Evolutionary conservation across 768 basidiomycete species (phyloP), one percentile per base, ranked within the genome.

Genomic region (Neoboletus subvelutipes): DNA sequence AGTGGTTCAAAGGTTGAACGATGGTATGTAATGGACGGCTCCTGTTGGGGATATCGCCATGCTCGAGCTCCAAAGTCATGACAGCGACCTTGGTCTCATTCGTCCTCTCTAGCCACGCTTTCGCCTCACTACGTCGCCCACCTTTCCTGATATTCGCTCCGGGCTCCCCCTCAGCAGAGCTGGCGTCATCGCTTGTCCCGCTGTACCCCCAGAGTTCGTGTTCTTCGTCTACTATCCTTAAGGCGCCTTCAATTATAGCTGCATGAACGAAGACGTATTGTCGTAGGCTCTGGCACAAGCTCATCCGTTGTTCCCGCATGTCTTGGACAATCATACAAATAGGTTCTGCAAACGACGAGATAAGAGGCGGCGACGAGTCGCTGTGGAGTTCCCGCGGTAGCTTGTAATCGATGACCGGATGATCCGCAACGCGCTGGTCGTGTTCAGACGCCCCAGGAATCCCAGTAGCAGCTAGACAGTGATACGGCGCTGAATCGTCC

Each of bases 241-340:
- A 71, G 17, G 87, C 82, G 8, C 92, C 92, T 71, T 92, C 90
- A 55, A 94, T 81, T 55, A 94, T 78, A 18, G 87, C 92, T 31
- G 87, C 85, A 69, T 97, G 92, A 37, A 94, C 90, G 72, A 95
- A 98, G 20, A 95, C 88, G 67, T 95, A 98, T 75, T 98, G 96
- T 56, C 94, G 78, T 67, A 95, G 75, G 71, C 90, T 96, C 77
- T 96, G 95, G 68, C 95, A 96, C 59, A 97, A 74, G 66, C 92
- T 94, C 96, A 98, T 98, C 52, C 96, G 79, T 74, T 98, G 95
- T 71, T 95, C 87, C 45, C 96, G 82, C 87, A 98, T 93, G 68
- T 94, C 92, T 73, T 95, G 92, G 50, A 98, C 78, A 1, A 97
- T 82, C 53, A 85, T 81, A 69, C 81, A 85, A 40, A 97, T 82